A percentile compares a stretch with the other conserved stretches of the same genome.
Evolutionary conservation across 1,284 basidiomycete genomes (phyloP).

Genomic region (Cryptococcus hybrid): DNA sequence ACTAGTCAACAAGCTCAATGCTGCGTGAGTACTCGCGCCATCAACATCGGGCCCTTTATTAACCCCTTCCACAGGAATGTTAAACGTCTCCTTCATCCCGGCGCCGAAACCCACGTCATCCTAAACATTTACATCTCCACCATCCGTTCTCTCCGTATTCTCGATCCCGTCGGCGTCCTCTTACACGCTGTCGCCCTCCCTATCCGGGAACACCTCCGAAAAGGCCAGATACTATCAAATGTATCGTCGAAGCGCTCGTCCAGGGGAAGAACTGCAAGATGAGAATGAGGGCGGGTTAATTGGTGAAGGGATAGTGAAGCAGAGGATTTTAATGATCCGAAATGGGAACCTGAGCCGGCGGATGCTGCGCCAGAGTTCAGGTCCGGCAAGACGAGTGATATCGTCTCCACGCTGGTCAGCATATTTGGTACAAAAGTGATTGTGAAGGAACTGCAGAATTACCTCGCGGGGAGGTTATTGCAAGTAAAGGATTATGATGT

Average conservation of each 20-base stretch:
- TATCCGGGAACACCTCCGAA: slow-evolving; percentile 76
- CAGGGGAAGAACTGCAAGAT: slow-evolving; percentile 66
- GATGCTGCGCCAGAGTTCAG: slow-evolving; percentile 93
- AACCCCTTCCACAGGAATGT: slow-evolving; percentile 59
- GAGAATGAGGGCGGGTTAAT: slow-evolving; percentile 47
- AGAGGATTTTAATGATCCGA: slow-evolving; percentile 83
- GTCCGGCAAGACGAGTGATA: slow-evolving; percentile 79
- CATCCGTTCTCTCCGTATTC: slow-evolving; percentile 82
- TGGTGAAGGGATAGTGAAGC: slow-evolving; percentile 65
- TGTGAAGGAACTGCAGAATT: slow-evolving; percentile 84
- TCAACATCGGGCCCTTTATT: background rate
- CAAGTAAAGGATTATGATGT: slow-evolving; percentile 73
- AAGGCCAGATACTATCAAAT: slow-evolving; percentile 84
- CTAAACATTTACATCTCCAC: slow-evolving; percentile 91
- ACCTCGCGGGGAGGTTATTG: slow-evolving; percentile 79
- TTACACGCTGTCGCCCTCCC: slow-evolving; percentile 89
- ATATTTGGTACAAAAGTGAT: slow-evolving; percentile 94
- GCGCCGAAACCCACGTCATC: slow-evolving; percentile 91
- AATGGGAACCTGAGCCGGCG: slow-evolving; percentile 90
- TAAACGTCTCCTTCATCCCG: slow-evolving; percentile 89
- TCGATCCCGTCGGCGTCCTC: slow-evolving; percentile 90
- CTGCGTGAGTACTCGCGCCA: slow-evolving; percentile 30
- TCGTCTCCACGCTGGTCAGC: slow-evolving; percentile 89
- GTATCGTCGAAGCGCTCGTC: slow-evolving; percentile 86
- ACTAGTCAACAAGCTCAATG: slow-evolving; percentile 45